phyloP scores from a whole-genome alignment of 148 eudicot species.

The Pharnaceum exiguum region DNA sequence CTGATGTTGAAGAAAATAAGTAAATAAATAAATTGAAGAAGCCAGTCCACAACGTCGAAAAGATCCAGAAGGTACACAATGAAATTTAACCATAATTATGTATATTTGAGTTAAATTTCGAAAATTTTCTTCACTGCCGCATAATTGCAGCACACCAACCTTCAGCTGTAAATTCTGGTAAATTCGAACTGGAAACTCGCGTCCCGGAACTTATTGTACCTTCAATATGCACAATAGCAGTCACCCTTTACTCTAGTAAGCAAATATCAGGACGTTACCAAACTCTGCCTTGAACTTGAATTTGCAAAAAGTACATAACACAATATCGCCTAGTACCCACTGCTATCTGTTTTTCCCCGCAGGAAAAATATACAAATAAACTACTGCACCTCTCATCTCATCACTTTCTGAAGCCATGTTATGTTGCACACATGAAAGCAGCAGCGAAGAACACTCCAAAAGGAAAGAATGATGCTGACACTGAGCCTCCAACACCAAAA shows the following conservation, averaged over 20 bases:
- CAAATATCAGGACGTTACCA: slow-evolving; percentile 15
- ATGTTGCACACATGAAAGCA: slow-evolving; percentile 4
- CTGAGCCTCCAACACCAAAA: slow-evolving; percentile 31
- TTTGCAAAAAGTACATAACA: slow-evolving; percentile 7
- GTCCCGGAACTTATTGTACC: slow-evolving; percentile 9
- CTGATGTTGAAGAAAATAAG: too few species aligned
- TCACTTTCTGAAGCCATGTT: neutral
- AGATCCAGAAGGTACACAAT: neutral
- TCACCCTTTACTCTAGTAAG: neutral
- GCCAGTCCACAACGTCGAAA: neutral
- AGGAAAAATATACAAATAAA: slow-evolving; percentile 29
- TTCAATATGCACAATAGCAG: slow-evolving; percentile 9
- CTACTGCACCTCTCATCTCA: slow-evolving; percentile 10
- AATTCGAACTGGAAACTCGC: slow-evolving; percentile 10
- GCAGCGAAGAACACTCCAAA: slow-evolving; percentile 32
- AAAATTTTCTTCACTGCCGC: slow-evolving; percentile 12
- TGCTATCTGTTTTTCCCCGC: slow-evolving; percentile 18
- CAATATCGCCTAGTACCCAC: slow-evolving; percentile 14
- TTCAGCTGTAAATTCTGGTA: neutral
- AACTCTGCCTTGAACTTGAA: slow-evolving; percentile 17
- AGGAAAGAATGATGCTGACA: slow-evolving; percentile 38
- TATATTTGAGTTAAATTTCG: slow-evolving; percentile 13
- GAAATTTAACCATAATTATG: slow-evolving; percentile 13
- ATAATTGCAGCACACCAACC: slow-evolving; percentile 7
- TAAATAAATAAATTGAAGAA: neutral